Evolutionary conservation across 106 monocot genomes (phyloP).

Genomic region (Dioscorea zingiberensis): DNA sequence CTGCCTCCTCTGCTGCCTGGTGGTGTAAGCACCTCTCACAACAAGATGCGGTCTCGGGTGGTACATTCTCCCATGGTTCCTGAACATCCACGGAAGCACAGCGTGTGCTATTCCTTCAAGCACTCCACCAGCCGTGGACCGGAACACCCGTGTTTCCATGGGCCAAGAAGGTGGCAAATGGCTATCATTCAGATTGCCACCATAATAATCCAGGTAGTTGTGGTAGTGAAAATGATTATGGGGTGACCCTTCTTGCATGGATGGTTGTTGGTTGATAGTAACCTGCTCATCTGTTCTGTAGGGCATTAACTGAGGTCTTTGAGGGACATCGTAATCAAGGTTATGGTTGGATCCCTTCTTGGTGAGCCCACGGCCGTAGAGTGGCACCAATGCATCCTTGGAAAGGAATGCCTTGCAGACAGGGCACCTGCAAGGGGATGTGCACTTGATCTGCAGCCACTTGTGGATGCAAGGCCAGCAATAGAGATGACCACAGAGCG

Average conservation of each 20-base stretch:
- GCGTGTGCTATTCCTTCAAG: constrained; percentile 14
- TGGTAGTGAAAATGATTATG: neutral
- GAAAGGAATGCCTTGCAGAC: constrained; percentile 40
- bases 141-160: neutral
- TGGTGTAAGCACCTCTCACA: neutral
- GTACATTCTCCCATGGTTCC: neutral
- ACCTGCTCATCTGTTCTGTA: too few relatives aligned
- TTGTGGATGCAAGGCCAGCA: constrained; percentile 50
- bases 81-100: constrained; percentile 14
- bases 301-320: constrained; percentile 1
- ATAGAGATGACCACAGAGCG: constrained; percentile 63
- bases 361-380: constrained; percentile 28
- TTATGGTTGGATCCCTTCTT: neutral
- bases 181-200: neutral
- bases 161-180: neutral
- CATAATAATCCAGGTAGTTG: neutral
- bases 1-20: constrained; percentile 13
- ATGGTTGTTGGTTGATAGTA: too few relatives aligned
- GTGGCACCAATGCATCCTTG: constrained; percentile 18
- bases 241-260: too few relatives aligned
- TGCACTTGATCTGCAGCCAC: constrained; percentile 24
- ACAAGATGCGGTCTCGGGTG: neutral
- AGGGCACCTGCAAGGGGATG: neutral
- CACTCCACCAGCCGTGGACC: constrained; percentile 6
- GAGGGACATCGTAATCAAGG: constrained; percentile 8